Percentiles rank a stretch among this genome's conserved stretches.
Evolutionary conservation across 169 alveolate species (phyloP).

Genomic region (Eimeria necatrix): DNA sequence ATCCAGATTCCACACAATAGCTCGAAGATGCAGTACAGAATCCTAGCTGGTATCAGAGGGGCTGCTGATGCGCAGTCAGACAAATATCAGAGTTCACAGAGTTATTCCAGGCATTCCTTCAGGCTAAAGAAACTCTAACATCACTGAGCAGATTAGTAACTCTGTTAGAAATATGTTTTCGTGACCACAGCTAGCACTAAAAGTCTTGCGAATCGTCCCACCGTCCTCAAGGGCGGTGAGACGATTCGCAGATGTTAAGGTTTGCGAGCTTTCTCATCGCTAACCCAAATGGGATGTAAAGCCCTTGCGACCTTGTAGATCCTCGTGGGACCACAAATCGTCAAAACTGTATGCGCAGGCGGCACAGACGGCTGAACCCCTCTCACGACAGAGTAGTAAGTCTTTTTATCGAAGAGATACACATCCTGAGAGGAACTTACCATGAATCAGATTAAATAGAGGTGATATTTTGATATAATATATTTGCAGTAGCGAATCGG

Average conservation of each 20-base stretch:
- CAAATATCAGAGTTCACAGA: too few species aligned
- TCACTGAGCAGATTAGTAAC: too few species aligned
- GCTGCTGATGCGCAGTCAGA: background rate
- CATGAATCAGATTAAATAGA: background rate
- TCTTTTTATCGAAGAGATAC: too few species aligned
- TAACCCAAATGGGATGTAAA: background rate
- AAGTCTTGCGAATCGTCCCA: too few species aligned
- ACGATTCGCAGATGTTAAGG: background rate
- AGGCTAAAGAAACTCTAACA: too few species aligned
- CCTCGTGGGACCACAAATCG: background rate
- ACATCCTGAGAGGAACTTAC: background rate
- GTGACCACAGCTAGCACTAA: background rate
- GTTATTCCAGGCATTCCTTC: too few species aligned
- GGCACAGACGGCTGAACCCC: background rate
- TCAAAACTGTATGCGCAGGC: background rate
- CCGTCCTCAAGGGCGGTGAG: too few species aligned
- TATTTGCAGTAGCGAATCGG: background rate
- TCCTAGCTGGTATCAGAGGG: background rate
- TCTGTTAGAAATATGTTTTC: background rate
- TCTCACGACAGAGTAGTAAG: constrained; percentile 22
- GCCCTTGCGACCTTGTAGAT: too few species aligned
- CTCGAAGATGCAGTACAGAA: background rate
- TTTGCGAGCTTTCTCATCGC: background rate
- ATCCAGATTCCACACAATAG: background rate
- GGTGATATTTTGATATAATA: background rate